Conservation (phyloP, 2,329 filamentous ascomycete genomes). For the Chrysoporthe deuterocubensis region DNA sequence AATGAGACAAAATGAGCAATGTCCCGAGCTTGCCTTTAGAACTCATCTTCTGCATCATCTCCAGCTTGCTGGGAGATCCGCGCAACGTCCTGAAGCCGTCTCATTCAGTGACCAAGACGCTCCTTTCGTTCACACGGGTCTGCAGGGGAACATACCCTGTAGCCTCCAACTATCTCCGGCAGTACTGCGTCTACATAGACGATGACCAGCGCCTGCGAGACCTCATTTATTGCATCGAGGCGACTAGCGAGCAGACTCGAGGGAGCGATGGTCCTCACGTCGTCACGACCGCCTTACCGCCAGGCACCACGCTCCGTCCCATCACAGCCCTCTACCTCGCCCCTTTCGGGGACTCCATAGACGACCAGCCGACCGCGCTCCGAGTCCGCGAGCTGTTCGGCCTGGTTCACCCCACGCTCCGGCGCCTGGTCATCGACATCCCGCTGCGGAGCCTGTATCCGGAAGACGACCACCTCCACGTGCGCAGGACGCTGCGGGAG, state of each 20-base stretch:
- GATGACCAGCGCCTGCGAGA: slow-evolving; percentile 41
- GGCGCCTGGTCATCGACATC: slow-evolving; percentile 52
- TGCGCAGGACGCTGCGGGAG: slow-evolving; percentile 46
- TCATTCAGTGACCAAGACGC: slow-evolving; percentile 47
- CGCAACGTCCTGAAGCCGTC: slow-evolving; percentile 41
- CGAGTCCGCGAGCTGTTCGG: slow-evolving; percentile 49
- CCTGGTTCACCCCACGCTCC: slow-evolving; percentile 45
- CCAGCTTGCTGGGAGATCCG: slow-evolving; percentile 15
- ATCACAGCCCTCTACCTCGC: slow-evolving; percentile 48
- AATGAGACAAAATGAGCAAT: neutral
- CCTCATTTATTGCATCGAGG: slow-evolving; percentile 41
- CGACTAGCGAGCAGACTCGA: slow-evolving; percentile 35
- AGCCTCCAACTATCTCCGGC: slow-evolving; percentile 48
- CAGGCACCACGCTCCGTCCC: slow-evolving; percentile 37
- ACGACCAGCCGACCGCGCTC: slow-evolving; percentile 45
- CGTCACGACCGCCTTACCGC: slow-evolving; percentile 22
- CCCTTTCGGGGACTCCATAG: slow-evolving; percentile 42
- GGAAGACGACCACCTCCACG: slow-evolving; percentile 46
- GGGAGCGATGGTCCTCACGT: neutral
- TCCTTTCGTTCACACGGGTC: slow-evolving; percentile 49
- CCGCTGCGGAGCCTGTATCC: slow-evolving; percentile 49
- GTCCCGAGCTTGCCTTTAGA: slow-evolving; percentile 17
- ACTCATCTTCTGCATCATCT: slow-evolving; percentile 23
- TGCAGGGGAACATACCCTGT: slow-evolving; percentile 46
- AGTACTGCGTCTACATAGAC: slow-evolving; percentile 51